phyloP scores from a whole-genome alignment of 225 moss, liverwort and hornwort genomes.

The Climacium dendroides region DNA sequence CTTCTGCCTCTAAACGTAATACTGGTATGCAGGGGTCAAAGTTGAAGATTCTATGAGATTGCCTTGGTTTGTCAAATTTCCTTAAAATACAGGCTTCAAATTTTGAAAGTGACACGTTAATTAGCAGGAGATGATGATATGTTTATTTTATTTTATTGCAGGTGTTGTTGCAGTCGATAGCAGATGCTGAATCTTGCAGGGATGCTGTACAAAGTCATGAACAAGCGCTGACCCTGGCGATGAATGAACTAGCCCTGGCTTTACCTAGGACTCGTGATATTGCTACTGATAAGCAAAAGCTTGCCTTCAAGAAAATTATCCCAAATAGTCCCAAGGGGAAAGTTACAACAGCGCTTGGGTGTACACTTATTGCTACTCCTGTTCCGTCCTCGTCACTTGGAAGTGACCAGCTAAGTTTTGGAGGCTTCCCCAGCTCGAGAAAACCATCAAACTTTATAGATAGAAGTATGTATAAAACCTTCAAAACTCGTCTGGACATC shows the following conservation, averaged over 20 bases:
- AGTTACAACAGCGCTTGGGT: slow-evolving; percentile 7
- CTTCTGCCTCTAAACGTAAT: background rate
- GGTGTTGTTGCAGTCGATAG: slow-evolving; percentile 46
- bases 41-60: background rate
- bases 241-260: slow-evolving; percentile 58
- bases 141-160: background rate
- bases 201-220: slow-evolving; percentile 38
- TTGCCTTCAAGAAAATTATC: background rate
- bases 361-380: slow-evolving; percentile 28
- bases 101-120: background rate
- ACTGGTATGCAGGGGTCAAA: background rate
- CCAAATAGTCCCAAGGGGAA: background rate
- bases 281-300: background rate
- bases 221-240: slow-evolving; percentile 40
- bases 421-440: background rate
- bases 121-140: background rate
- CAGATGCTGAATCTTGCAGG: slow-evolving; percentile 41
- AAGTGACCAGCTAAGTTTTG: slow-evolving; percentile 35
- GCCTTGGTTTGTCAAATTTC: background rate
- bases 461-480: background rate
- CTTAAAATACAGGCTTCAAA: background rate
- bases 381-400: slow-evolving; percentile 8
- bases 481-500: slow-evolving; percentile 20
- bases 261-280: slow-evolving; percentile 35
- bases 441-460: background rate